Percentiles rank a stretch among this genome's conserved stretches.
These are phyloP conservation scores for Zymoseptoria tritici DNA, from an alignment of 2,329 filamentous ascomycete genomes.

Conservation along the genomic window DNA sequence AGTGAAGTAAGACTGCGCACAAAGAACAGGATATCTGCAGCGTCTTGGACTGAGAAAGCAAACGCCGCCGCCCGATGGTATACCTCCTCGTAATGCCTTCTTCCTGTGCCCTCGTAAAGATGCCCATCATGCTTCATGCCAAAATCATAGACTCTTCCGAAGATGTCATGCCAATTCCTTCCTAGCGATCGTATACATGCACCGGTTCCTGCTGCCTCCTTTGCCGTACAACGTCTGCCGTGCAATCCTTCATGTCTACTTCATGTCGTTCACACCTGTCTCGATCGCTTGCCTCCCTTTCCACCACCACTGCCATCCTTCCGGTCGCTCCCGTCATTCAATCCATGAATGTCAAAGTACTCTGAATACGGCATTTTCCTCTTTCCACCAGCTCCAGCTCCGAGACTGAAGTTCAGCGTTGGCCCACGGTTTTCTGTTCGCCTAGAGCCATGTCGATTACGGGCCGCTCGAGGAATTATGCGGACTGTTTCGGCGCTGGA, in stretches of 20 bases:
- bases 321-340: conserved; percentile 35
- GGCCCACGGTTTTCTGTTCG: conserved; percentile 22
- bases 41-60: neutral
- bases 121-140: neutral
- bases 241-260: neutral
- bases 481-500: conserved; percentile 26
- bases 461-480: conserved; percentile 17
- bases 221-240: neutral
- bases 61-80: neutral
- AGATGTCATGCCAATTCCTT: neutral
- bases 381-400: conserved; percentile 62
- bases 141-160: neutral
- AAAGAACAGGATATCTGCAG: neutral
- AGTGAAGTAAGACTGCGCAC: neutral
- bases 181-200: neutral
- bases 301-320: conserved; percentile 18
- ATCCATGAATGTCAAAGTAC: conserved; percentile 63
- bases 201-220: neutral
- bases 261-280: conserved; percentile 25
- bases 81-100: neutral
- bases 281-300: conserved; percentile 29
- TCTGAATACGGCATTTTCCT: conserved; percentile 66
- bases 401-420: conserved; percentile 41
- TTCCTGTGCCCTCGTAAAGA: neutral
- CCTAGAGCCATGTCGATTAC: conserved; percentile 26